These are phyloP conservation scores for Leucocoprinus sp. DNA, from an alignment of 768 basidiomycete species.

Conservation along the genomic window DNA sequence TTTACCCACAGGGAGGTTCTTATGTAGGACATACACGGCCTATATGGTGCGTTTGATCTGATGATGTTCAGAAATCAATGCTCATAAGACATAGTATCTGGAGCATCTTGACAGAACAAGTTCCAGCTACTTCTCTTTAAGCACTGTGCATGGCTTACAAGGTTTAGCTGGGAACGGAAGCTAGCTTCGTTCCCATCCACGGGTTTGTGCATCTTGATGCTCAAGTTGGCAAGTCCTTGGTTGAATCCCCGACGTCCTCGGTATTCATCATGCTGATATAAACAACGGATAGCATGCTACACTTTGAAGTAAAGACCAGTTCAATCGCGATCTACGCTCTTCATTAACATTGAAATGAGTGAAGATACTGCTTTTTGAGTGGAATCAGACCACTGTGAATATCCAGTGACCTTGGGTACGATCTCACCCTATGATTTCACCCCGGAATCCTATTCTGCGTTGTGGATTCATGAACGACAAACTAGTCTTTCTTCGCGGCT, in stretches of 20 bases:
- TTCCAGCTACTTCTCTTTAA: neutral
- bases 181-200: neutral
- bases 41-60: neutral
- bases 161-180: constrained; percentile 4
- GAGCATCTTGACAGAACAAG: neutral
- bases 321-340: neutral
- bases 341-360: too few species aligned
- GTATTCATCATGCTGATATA: neutral
- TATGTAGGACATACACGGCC: neutral
- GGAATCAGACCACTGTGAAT: too few species aligned
- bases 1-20: neutral
- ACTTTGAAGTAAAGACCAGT: neutral
- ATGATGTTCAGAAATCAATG: neutral
- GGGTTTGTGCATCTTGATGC: neutral
- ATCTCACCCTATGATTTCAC: constrained; percentile 1
- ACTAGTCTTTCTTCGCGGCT: neutral
- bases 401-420: too few species aligned
- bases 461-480: neutral
- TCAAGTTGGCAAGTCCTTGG: neutral
- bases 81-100: neutral
- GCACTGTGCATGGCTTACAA: constrained; percentile 1
- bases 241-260: constrained; percentile 7
- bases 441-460: too few species aligned
- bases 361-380: too few species aligned
- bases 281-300: neutral